These are phyloP conservation scores for Tardiomyces blankii DNA, from an alignment of 1,139 yeast genomes.

Conservation along the genomic window DNA sequence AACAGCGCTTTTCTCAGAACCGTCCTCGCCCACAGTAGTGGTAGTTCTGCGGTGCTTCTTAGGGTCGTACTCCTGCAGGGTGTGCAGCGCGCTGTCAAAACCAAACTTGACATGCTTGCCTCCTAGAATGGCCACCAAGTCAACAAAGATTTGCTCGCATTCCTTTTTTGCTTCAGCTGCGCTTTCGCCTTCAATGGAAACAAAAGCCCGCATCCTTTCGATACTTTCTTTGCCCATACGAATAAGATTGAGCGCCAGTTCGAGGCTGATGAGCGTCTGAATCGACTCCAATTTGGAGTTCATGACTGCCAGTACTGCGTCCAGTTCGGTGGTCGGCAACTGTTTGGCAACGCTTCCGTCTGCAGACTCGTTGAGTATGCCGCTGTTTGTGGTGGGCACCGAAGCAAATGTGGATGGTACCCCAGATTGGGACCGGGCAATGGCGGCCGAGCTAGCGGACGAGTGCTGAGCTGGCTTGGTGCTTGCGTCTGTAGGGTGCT, in stretches of 20 bases:
- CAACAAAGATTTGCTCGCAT: slow-evolving; percentile 52
- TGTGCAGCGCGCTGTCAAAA: slow-evolving; percentile 64
- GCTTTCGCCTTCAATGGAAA: slow-evolving; percentile 17
- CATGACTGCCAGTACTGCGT: slow-evolving; percentile 35
- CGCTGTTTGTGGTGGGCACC: background rate
- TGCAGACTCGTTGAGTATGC: background rate
- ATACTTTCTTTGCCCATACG: slow-evolving; percentile 28
- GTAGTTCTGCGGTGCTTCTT: slow-evolving; percentile 31
- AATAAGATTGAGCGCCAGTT: slow-evolving; percentile 30
- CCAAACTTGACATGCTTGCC: slow-evolving; percentile 68
- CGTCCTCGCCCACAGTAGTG: slow-evolving; percentile 7
- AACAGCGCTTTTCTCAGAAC: slow-evolving; percentile 27
- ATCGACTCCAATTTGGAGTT: slow-evolving; percentile 30
- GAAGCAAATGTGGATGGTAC: background rate
- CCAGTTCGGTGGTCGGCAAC: slow-evolving; percentile 32
- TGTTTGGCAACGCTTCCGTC: background rate
- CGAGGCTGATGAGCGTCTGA: slow-evolving; percentile 31
- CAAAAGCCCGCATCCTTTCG: slow-evolving; percentile 27
- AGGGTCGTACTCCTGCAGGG: slow-evolving; percentile 65
- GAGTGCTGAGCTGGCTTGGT: background rate
- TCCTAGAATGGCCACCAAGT: slow-evolving; percentile 54
- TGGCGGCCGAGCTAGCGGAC: too few species aligned
- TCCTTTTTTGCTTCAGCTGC: slow-evolving; percentile 25
- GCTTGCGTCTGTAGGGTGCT: background rate
- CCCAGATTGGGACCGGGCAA: background rate